phyloP scores from a whole-genome alignment of 2,329 filamentous ascomycete genomes.

The Neoscytalidium dimidiatum region DNA sequence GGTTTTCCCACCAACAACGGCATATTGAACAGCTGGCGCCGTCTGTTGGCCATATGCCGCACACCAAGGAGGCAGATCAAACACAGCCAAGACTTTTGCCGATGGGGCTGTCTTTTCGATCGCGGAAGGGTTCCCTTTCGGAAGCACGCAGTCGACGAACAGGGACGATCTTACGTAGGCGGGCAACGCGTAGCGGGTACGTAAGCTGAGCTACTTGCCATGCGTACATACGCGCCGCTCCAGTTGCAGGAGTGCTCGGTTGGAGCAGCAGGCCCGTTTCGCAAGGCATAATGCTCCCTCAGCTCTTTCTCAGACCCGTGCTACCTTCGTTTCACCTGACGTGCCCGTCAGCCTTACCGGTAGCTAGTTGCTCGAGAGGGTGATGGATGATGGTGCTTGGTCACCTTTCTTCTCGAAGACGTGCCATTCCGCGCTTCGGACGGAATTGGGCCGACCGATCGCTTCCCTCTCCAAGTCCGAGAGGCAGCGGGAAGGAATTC shows the following conservation, averaged over 20 bases:
- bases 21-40: neutral
- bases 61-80: neutral
- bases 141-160: neutral
- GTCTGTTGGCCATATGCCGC: neutral
- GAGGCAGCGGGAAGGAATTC: neutral
- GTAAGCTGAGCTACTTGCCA: neutral
- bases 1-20: neutral
- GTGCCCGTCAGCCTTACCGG: neutral
- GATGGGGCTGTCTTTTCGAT: neutral
- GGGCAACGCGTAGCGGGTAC: slow-evolving; percentile 1
- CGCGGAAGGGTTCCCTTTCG: neutral
- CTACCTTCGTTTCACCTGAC: neutral
- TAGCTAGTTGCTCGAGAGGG: neutral
- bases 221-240: neutral
- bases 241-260: neutral
- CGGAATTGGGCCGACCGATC: neutral
- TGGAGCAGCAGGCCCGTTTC: neutral
- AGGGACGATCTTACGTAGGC: slow-evolving; percentile 1
- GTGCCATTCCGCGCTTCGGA: neutral
- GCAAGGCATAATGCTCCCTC: neutral
- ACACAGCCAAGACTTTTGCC: neutral
- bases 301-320: neutral
- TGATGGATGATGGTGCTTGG: neutral
- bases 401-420: too few species aligned
- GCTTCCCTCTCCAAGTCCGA: neutral